Evolutionary conservation across 78 protist genomes (phyloP), one percentile per base, ranked within the genome.

Genomic region (Tieghemostelium lacteum): DNA sequence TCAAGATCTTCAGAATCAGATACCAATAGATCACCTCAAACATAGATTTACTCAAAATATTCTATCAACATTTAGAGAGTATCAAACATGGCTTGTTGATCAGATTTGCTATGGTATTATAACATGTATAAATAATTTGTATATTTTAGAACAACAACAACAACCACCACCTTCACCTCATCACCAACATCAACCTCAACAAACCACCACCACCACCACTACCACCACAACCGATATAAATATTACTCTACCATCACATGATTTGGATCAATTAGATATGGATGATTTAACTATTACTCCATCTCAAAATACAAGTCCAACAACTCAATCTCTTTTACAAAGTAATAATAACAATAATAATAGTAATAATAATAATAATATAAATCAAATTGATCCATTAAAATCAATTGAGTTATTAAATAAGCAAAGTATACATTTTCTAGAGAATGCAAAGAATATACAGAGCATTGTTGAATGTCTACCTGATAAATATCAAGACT

Each of bases 81-180:
- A 83, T 69, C 91, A 83, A 62, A 69, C 67, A 28, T 83, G 91
- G 91, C 36, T 83, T 26, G 57, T 69, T 31, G 91, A 83, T 45
- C 91, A 83, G 42, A 83, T 83, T 73, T 69, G 91, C 33, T 31
- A 45, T 26, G 91, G 80, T 22, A 71, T 83, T 16, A 69, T 83
- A 5, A 69, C 91, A 16, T 83, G 91, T 52, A 83, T 83, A 61
- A 83, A 83, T 58, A 83, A 66, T 45, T 37, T 73, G 54, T 73
- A 57, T 73, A 37, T 73, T 37, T 40, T 57, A 73, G 22, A 73
- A 57, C 83, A 57, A 57, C 24, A 57, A 49, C 33, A 45, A 45
- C 75, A 69, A 50, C 33, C 6, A 14, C 10, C 52, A 14, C n/a
- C n/a, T 45, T 14, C n/a, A 14, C n/a, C 52, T 45, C 6, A 45